Percentiles rank a stretch among this genome's conserved stretches.
phyloP scores from a whole-genome alignment of 2,329 filamentous ascomycete genomes.

The Hymenoscyphus infarciens region DNA sequence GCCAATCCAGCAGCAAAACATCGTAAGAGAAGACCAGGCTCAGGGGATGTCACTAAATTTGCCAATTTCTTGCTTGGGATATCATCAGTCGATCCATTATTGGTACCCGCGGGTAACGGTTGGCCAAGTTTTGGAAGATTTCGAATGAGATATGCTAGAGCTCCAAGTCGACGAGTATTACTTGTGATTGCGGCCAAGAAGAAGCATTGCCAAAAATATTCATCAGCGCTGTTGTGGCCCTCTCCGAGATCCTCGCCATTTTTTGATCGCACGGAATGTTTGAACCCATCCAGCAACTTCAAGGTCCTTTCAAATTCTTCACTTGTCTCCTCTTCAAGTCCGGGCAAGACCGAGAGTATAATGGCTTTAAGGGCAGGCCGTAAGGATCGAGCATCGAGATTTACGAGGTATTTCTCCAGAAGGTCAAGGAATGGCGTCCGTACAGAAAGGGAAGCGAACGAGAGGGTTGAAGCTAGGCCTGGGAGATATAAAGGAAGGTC shows the following conservation, averaged over 20 bases:
- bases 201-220: slow-evolving; percentile 98
- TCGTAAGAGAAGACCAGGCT: slow-evolving; percentile 84
- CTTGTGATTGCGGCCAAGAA: slow-evolving; percentile 92
- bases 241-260: slow-evolving; percentile 48
- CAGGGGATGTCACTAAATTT: slow-evolving; percentile 75
- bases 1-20: slow-evolving; percentile 87
- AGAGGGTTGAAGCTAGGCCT: slow-evolving; percentile 81
- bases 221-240: slow-evolving; percentile 62
- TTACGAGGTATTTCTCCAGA: slow-evolving; percentile 75
- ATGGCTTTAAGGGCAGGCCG: slow-evolving; percentile 88
- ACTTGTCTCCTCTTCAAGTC: slow-evolving; percentile 91
- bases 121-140: slow-evolving; percentile 69
- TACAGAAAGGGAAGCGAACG: slow-evolving; percentile 90
- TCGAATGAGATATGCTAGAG: slow-evolving; percentile 79
- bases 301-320: slow-evolving; percentile 94
- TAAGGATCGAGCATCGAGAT: slow-evolving; percentile 65
- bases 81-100: slow-evolving; percentile 27
- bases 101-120: slow-evolving; percentile 35
- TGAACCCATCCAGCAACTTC: slow-evolving; percentile 73
- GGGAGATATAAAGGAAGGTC: slow-evolving; percentile 88
- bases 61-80: slow-evolving; percentile 47
- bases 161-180: slow-evolving; percentile 76
- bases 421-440: slow-evolving; percentile 81
- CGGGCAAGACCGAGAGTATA: slow-evolving; percentile 83
- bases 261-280: slow-evolving; percentile 58